Evolutionary conservation across 768 basidiomycete species (phyloP).

Genomic region (Lactarius sp.): DNA sequence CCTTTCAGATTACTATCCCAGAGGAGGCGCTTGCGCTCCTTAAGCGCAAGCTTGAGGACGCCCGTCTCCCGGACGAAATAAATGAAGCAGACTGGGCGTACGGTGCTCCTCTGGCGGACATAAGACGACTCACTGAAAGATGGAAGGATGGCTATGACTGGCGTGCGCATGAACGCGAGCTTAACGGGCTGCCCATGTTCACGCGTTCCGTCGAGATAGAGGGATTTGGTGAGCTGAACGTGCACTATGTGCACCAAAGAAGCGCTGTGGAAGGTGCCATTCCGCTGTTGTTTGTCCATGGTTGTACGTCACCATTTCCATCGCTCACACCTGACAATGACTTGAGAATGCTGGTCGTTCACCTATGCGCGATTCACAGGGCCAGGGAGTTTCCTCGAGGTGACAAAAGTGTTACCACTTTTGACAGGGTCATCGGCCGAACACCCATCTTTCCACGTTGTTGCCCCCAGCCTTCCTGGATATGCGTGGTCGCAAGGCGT

Average conservation of each 20-base stretch:
- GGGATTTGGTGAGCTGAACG: constrained; percentile 31
- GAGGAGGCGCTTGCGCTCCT: constrained; percentile 39
- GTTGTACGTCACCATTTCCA: constrained; percentile 12
- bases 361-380: constrained; percentile 34
- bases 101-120: constrained; percentile 35
- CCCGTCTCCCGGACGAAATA: constrained; percentile 52
- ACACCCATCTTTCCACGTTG: constrained; percentile 59
- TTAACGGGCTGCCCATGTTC: constrained; percentile 35
- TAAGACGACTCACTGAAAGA: constrained; percentile 28
- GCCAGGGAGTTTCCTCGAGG: constrained; percentile 59
- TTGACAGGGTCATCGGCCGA: constrained; percentile 39
- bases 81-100: constrained; percentile 47
- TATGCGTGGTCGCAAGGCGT: constrained; percentile 59
- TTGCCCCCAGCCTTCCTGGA: constrained; percentile 53
- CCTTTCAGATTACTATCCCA: constrained; percentile 43
- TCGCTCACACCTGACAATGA: not conserved
- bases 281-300: constrained; percentile 31
- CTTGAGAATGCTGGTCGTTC: not conserved
- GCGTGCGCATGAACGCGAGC: constrained; percentile 28
- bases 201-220: constrained; percentile 33
- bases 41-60: constrained; percentile 42
- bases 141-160: constrained; percentile 33
- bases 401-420: constrained; percentile 51
- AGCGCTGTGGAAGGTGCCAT: constrained; percentile 27
- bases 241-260: constrained; percentile 35